phyloP scores from a whole-genome alignment of 441 rosid species.

The Rhodomyrtus psidioides region DNA sequence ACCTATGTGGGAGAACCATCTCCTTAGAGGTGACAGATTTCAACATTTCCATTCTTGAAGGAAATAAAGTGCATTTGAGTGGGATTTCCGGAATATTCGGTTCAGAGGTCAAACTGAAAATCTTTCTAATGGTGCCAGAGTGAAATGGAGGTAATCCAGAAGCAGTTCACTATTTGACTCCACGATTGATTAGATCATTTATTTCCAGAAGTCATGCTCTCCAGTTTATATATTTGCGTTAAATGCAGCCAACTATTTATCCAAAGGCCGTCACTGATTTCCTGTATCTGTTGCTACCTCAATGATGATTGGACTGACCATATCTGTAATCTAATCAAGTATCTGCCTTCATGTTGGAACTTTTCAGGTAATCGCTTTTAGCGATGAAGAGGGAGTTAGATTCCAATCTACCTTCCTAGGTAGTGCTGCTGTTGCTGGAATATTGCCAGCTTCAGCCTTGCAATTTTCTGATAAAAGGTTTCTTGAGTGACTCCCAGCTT shows the following conservation, averaged over 20 bases:
- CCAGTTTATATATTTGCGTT: background rate
- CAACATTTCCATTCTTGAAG: background rate
- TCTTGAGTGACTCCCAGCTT: conserved; percentile 6
- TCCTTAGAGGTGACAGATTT: background rate
- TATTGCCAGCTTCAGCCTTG: conserved; percentile 66
- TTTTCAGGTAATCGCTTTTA: conserved; percentile 84
- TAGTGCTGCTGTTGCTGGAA: conserved; percentile 88
- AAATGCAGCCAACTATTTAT: background rate
- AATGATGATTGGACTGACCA: background rate
- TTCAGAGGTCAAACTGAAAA: background rate
- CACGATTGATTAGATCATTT: background rate
- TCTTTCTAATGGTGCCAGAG: background rate
- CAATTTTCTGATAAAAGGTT: conserved; percentile 82
- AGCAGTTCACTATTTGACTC: background rate
- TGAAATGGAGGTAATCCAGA: background rate
- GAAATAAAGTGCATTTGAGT: background rate
- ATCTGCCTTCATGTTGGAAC: background rate
- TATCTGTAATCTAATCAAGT: background rate
- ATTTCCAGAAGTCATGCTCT: background rate
- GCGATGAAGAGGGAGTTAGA: conserved; percentile 96
- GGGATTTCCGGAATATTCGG: background rate
- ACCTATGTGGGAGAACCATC: background rate
- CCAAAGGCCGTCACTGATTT: background rate
- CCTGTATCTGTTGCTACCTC: background rate
- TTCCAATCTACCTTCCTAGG: conserved; percentile 93